Percentiles rank a stretch among this genome's conserved stretches.
Conservation (phyloP, 306 rosid species). For the Pyrus betulifolia region DNA sequence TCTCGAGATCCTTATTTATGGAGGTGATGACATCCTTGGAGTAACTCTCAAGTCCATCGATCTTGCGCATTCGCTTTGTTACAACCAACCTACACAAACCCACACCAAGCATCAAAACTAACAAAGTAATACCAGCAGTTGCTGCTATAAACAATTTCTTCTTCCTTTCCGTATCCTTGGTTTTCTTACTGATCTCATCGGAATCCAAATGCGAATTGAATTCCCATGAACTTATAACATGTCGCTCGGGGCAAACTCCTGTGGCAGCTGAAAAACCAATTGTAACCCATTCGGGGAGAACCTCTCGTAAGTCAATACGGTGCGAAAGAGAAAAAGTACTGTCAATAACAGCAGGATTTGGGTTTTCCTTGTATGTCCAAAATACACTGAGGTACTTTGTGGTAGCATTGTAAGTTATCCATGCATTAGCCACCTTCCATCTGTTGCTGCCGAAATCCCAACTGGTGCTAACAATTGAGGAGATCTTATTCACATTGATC, state of each 20-base stretch:
- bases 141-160: background rate
- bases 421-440: background rate
- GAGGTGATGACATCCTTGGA: background rate
- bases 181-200: background rate
- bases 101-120: background rate
- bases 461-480: background rate
- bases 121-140: background rate
- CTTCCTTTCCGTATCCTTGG: background rate
- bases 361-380: background rate
- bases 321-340: background rate
- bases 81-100: background rate
- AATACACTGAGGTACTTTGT: conserved; percentile 18
- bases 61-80: background rate
- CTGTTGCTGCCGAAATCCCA: conserved; percentile 3
- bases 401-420: conserved; percentile 14
- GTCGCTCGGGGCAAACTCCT: background rate
- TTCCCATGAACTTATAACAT: conserved; percentile 4
- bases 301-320: background rate
- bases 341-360: background rate
- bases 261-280: conserved; percentile 20
- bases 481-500: background rate
- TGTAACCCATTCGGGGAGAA: conserved; percentile 12
- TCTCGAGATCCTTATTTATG: conserved; percentile 25
- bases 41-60: background rate
- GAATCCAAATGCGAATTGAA: conserved; percentile 8